Base-by-base conservation (phyloP, 352 stramenopile species). In the Thraustochytrium striatum region DNA sequence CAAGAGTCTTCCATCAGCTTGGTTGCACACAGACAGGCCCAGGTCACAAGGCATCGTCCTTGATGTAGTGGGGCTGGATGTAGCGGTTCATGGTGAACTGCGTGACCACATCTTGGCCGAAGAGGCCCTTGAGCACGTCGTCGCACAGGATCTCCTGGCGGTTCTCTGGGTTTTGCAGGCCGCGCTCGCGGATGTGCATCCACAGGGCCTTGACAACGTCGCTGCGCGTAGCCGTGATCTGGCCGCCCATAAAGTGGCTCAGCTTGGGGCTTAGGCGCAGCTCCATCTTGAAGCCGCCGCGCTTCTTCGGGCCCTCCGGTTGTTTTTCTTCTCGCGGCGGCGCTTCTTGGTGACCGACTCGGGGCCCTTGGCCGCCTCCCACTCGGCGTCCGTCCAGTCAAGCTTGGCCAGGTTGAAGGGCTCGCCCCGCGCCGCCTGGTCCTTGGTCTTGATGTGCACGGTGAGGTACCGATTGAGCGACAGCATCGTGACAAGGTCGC, bases 51-150 rank as follows among this genome's bases (percentile, higher is more conserved):
- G n/a, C 28, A 13, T 58, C 65, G 57, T 83, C 81, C 30, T 80
- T 80, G 33, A 83, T 72, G 32, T 85, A 85, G 57, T 86, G 83
- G 30, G 62, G 73, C 36, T 72, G 57, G 55, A 86, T 69, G 19
- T 72, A 75, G 68, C 85, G 85, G 70, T 85, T 84, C 78, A 86
- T 84, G 30, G 55, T 65, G 69, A 86, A 86, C 72, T 82, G 82
- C 19, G 82, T 85, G 52, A 86, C 78, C 53, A 78, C 69, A 21
- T 79, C 30, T 16, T 83, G 80, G 25, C 58, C 72, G 69, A 86
- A 81, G 35, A 86, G 53, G 16, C 41, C 35, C 36, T 73, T 69
- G 16, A 86, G 78, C 38, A 44, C 78, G 5, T 85, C 81, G 55
- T 86, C 83, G 78, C 82, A 86, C 19, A 85, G 50, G 61, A 86